phyloP scores from a whole-genome alignment of 1,139 yeast species.

The Hemisphaericaspora xylanilytica region DNA sequence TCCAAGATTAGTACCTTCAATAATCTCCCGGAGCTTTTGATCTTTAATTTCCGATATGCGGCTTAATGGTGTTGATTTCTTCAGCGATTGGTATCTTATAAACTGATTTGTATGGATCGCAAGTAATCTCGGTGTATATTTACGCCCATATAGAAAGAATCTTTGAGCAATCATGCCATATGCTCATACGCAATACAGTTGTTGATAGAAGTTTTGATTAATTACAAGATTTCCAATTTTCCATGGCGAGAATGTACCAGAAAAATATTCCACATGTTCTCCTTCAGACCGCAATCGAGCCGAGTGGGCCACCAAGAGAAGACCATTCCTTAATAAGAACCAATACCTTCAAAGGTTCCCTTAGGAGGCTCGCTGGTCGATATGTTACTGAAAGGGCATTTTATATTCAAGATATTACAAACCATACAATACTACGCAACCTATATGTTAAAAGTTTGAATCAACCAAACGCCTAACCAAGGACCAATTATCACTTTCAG shows the following conservation, averaged over 20 bases:
- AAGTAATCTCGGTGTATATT: background rate
- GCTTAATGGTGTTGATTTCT: slow-evolving; percentile 2
- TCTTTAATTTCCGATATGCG: slow-evolving; percentile 11
- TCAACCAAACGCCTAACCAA: slow-evolving; percentile 52
- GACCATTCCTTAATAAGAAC: no score
- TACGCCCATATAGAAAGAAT: background rate
- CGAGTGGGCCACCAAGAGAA: no score
- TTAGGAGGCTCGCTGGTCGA: no score
- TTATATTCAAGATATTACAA: no score
- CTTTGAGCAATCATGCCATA: background rate
- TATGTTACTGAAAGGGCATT: no score
- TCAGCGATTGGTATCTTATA: slow-evolving; percentile 11
- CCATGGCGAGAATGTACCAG: no score
- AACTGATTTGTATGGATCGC: background rate
- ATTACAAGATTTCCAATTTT: no score
- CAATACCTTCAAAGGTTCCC: no score
- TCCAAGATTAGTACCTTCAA: slow-evolving; percentile 24
- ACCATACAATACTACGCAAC: background rate
- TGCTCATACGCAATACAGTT: no score
- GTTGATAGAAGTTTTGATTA: no score
- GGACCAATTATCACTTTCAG: slow-evolving; percentile 62
- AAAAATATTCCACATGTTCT: no score
- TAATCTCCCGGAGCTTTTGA: slow-evolving; percentile 17
- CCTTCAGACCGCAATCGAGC: no score
- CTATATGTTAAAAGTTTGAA: slow-evolving; percentile 44